phyloP scores from a whole-genome alignment of 371 early-diverging fungal species.

The Chytridiales sp. region DNA sequence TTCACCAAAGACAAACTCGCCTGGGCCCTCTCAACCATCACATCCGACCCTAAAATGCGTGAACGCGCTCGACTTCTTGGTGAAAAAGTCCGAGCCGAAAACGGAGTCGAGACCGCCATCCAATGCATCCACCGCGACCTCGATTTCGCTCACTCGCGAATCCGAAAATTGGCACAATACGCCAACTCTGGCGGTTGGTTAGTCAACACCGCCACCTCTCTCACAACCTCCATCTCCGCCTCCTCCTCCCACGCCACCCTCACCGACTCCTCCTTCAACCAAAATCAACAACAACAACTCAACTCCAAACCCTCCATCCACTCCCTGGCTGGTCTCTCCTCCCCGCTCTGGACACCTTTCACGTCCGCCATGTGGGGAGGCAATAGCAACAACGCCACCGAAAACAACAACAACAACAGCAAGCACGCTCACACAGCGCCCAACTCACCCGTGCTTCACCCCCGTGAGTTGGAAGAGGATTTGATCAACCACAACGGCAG shows the following conservation, averaged over 20 bases:
- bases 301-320: no score
- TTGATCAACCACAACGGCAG: no score
- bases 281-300: no score
- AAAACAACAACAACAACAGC: no score
- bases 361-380: no score
- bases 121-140: slow-evolving; percentile 66
- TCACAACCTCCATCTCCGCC: background rate
- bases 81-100: slow-evolving; percentile 43
- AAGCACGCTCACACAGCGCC: no score
- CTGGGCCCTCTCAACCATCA: slow-evolving; percentile 54
- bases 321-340: background rate
- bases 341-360: background rate
- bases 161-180: slow-evolving; percentile 19
- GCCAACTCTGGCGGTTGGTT: no score
- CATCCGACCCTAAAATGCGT: slow-evolving; percentile 63
- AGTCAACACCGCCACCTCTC: no score
- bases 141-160: slow-evolving; percentile 51
- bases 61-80: slow-evolving; percentile 57
- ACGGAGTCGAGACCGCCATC: slow-evolving; percentile 66
- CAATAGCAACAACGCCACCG: no score
- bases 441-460: no score
- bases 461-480: no score
- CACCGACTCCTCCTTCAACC: background rate
- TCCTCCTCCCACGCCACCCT: slow-evolving; percentile 9
- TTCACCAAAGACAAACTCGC: slow-evolving; percentile 58